Evolutionary conservation across 1,284 basidiomycete species (phyloP).

Genomic region (Apiotrichum laibachii): DNA sequence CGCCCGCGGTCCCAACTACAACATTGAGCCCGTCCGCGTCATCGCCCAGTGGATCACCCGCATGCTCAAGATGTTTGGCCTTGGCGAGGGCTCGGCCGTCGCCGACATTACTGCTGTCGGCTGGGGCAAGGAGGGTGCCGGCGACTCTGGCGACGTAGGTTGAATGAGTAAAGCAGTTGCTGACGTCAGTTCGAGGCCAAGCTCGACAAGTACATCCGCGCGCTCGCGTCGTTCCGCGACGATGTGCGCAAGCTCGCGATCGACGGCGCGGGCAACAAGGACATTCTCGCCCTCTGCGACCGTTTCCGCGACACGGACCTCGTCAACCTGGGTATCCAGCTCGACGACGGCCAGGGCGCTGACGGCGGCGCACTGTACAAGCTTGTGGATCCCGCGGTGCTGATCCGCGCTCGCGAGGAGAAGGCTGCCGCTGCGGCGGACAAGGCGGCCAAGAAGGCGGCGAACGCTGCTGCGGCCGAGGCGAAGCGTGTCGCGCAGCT

Average conservation of each 20-base stretch:
- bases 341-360: constrained; percentile 86
- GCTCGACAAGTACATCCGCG: constrained; percentile 84
- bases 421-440: constrained; percentile 75
- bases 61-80: constrained; percentile 92
- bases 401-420: constrained; percentile 82
- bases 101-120: constrained; percentile 47
- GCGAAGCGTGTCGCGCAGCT: constrained; percentile 72
- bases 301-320: constrained; percentile 85
- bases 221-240: constrained; percentile 88
- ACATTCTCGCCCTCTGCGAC: constrained; percentile 77
- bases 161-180: constrained; percentile 4
- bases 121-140: constrained; percentile 53
- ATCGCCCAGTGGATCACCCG: constrained; percentile 80
- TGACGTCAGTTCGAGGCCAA: constrained; percentile 68
- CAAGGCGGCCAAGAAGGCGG: constrained; percentile 78
- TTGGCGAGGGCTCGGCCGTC: constrained; percentile 67
- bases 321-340: constrained; percentile 86
- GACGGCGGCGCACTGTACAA: constrained; percentile 95
- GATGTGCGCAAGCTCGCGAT: constrained; percentile 81
- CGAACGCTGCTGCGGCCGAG: constrained; percentile 66
- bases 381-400: constrained; percentile 76
- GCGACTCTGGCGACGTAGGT: constrained; percentile 61
- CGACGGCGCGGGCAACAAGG: constrained; percentile 64
- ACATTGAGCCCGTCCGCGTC: constrained; percentile 68
- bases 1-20: constrained; percentile 50